A percentile compares a stretch with the other conserved stretches of the same genome.
These are phyloP conservation scores for Leptographium wingfieldii DNA, from an alignment of 2,329 filamentous ascomycete species.

Conservation along the genomic window DNA sequence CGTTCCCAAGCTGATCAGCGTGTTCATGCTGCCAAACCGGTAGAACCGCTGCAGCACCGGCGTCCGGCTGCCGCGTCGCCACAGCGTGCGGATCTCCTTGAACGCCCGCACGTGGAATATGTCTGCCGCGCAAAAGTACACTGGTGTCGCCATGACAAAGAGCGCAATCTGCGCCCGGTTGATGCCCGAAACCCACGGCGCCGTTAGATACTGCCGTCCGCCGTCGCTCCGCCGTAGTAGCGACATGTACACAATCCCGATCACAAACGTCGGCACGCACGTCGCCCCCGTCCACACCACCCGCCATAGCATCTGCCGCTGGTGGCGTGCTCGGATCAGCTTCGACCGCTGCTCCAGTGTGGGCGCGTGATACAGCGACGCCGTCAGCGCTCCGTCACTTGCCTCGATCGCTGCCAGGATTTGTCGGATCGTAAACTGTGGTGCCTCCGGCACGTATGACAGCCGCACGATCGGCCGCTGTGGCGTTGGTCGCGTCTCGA, in stretches of 20 bases:
- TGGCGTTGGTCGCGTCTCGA: slow-evolving; percentile 43
- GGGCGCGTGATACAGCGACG: slow-evolving; percentile 64
- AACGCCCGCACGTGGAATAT: slow-evolving; percentile 69
- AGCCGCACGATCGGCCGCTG: slow-evolving; percentile 57
- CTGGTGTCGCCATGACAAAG: slow-evolving; percentile 68
- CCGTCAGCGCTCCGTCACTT: slow-evolving; percentile 51
- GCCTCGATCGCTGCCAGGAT: slow-evolving; percentile 57
- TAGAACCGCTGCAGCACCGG: slow-evolving; percentile 67
- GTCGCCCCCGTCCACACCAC: slow-evolving; percentile 54
- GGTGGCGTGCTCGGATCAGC: slow-evolving; percentile 57
- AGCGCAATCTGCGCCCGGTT: slow-evolving; percentile 68
- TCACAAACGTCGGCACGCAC: slow-evolving; percentile 71
- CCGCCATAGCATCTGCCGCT: slow-evolving; percentile 55
- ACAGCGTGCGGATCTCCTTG: slow-evolving; percentile 67
- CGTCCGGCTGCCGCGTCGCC: slow-evolving; percentile 61
- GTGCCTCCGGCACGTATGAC: slow-evolving; percentile 55
- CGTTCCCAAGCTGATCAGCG: slow-evolving; percentile 80
- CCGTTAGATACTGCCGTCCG: slow-evolving; percentile 54
- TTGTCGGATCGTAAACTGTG: slow-evolving; percentile 59
- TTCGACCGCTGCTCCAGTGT: slow-evolving; percentile 73
- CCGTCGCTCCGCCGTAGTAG: slow-evolving; percentile 50
- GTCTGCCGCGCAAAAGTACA: slow-evolving; percentile 79
- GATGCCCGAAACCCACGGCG: slow-evolving; percentile 57
- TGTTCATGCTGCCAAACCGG: slow-evolving; percentile 94
- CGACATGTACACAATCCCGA: slow-evolving; percentile 87